Base-by-base conservation (phyloP, 345 rosid genomes). In the Brassica juncea region DNA sequence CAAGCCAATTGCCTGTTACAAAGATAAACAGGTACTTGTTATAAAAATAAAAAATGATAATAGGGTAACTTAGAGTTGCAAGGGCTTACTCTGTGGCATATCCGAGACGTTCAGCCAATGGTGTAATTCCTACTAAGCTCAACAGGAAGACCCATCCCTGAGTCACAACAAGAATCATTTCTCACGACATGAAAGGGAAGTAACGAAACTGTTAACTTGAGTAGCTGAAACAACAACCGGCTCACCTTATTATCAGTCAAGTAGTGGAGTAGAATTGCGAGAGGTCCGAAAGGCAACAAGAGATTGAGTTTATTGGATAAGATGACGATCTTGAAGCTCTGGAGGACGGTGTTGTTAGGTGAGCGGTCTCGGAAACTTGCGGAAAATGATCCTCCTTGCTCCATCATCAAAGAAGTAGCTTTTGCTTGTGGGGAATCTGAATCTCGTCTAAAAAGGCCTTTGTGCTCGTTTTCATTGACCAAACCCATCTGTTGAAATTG, bases 31-130 rank as follows among this genome's bases (percentile, higher is more conserved):
- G 6, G 6, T 7, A 37, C 10, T 52, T 15, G 32, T 49, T 9
- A 28, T 49, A 42, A 42, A 10, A 4, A 31, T 3, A 28, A 28
- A 28, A 34, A 77, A 63, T 37, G 62, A 15, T 54, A 70, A 62
- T 7, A 14, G 8, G 0, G 55, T 32, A 55, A 28, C 16, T 34
- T 25, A 4, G 4, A 30, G 42, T 23, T 23, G 25, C 25, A 19
- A 76, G 10, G 64, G 32, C 94, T 88, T 86, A 94, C 99, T 94
- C 99, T 2, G 99, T 94, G 59, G 95, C 94, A 87, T 94, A 94
- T 82, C 99, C 97, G 74, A 94, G 86, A 81, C 97, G 97, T 85
- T 94, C 99, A 2, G 99, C 97, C 87, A 92, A 88, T 32, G 97
- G 99, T 64, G 89, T 88, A 70, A 94, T 94, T 30, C 97, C 97